Percentiles rank a stretch among this genome's conserved stretches.
Evolutionary conservation across 2,329 filamentous ascomycete species (phyloP).

Genomic region (Aspergillus tanneri): DNA sequence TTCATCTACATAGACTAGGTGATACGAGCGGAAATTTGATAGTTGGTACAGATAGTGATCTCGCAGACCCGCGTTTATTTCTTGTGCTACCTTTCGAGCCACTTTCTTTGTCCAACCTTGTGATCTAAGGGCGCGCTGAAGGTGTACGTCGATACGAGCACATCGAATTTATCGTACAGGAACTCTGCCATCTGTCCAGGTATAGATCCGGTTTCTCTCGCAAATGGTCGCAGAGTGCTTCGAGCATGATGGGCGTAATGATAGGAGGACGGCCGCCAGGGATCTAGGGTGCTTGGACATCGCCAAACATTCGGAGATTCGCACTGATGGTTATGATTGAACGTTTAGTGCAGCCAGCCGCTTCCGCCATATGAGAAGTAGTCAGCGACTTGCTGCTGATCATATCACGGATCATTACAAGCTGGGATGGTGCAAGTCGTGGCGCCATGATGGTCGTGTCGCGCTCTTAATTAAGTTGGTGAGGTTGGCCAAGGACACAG

Average conservation of each 20-base stretch:
- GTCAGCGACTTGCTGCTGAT: background rate
- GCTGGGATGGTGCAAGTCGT: background rate
- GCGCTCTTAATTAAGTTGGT: background rate
- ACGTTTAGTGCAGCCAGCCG: background rate
- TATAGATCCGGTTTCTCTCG: slow-evolving; percentile 32
- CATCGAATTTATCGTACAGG: background rate
- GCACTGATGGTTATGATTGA: background rate
- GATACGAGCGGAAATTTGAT: slow-evolving; percentile 32
- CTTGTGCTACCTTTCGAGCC: slow-evolving; percentile 30
- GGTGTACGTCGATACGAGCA: background rate
- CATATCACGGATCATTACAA: background rate
- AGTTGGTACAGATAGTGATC: slow-evolving; percentile 37
- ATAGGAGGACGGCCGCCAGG: background rate
- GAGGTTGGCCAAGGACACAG: slow-evolving; percentile 2
- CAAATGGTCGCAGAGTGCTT: slow-evolving; percentile 30
- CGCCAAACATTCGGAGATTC: background rate
- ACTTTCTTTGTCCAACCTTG: slow-evolving; percentile 17
- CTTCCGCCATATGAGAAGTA: background rate
- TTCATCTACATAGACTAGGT: slow-evolving; percentile 40
- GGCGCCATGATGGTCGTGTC: background rate
- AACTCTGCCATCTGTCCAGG: slow-evolving; percentile 12
- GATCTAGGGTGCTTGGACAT: background rate
- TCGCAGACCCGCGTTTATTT: slow-evolving; percentile 35
- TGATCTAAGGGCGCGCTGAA: background rate
- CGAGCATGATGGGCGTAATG: slow-evolving; percentile 14